Base-by-base conservation (phyloP, 2,329 filamentous ascomycete species). In the Alternaria incomplexa region DNA sequence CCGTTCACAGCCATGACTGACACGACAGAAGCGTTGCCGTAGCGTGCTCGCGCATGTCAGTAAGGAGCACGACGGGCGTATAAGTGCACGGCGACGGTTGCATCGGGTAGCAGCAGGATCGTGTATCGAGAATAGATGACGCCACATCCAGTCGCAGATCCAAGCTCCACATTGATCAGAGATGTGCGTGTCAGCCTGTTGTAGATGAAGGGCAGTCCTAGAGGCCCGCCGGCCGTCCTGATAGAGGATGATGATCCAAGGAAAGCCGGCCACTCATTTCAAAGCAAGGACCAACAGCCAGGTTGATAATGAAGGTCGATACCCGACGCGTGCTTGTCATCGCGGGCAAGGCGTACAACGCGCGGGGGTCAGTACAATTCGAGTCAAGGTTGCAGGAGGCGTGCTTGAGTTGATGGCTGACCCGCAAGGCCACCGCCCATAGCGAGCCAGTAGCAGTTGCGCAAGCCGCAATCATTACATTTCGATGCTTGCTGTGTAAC, bases 401-500 rank as follows among this genome's bases (percentile, higher is more conserved):
- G 66, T 77, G 67, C 72, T 64, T 65, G 63, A 67, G 65, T 71
- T 66, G 64, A 73, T 64, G 58, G 70, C 67, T 70, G 70, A 66
- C 62, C 63, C 68, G 67, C 70, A 70, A 72, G 65, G 65, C 46
- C 28, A 44, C 32, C 54, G 51, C 45, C 72, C 69, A 74, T 54
- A 69, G 65, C 73, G 44, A 62, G 53, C 56, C 51, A 55, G 48
- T 62, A 32, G 50, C 53, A 47, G 56, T 57, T 61, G 64, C 68
- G 68, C 60, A 67, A 72, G 65, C 69, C 73, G 71, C 66, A 46
- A 36, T 63, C 62, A 73, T 69, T 68, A 73, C 75, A 63, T 64
- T 68, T 75, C 55, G 58, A 78, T 74, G 73, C 66, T 72, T 73
- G 66, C 58, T 70, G 75, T 77, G 77, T 74, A 75, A 79, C 75